These are phyloP conservation scores for Gossypioides kirkii DNA, from an alignment of 345 rosid species.

Conservation along the genomic window DNA sequence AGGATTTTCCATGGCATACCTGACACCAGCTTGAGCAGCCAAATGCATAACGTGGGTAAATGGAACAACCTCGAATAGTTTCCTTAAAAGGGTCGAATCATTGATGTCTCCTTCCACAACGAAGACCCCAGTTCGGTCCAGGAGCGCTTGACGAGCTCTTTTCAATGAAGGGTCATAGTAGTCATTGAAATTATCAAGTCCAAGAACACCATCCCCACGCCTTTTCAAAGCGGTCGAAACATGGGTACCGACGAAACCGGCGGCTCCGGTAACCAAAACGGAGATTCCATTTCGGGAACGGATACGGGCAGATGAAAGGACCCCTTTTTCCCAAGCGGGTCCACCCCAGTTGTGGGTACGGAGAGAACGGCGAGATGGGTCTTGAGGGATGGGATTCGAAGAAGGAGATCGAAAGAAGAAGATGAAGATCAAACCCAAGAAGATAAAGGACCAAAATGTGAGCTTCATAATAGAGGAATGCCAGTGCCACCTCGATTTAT, in stretches of 20 bases:
- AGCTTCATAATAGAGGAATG: conserved; percentile 75
- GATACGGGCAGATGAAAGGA: conserved; percentile 60
- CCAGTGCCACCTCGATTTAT: conserved; percentile 66
- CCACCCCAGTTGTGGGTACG: conserved; percentile 73
- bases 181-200: conserved; percentile 83
- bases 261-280: conserved; percentile 87
- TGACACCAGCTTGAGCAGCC: conserved; percentile 89
- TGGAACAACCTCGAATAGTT: conserved; percentile 63
- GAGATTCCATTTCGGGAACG: conserved; percentile 61
- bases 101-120: conserved; percentile 91
- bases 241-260: conserved; percentile 93
- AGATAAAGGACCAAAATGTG: conserved; percentile 77
- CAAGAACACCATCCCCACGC: conserved; percentile 86
- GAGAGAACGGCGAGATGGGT: conserved; percentile 82
- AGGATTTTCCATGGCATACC: conserved; percentile 90
- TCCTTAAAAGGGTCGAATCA: conserved; percentile 59
- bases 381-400: conserved; percentile 46
- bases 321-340: conserved; percentile 65
- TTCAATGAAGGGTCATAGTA: conserved; percentile 86
- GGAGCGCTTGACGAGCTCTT: conserved; percentile 76
- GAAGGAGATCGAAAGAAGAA: conserved; percentile 85
- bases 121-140: conserved; percentile 69
- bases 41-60: conserved; percentile 93
- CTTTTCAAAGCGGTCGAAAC: conserved; percentile 73
- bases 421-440: conserved; percentile 63